Evolutionary conservation across 208 protist genomes (phyloP), one percentile per base, ranked within the genome.

Genomic region (Angomonas deanei): DNA sequence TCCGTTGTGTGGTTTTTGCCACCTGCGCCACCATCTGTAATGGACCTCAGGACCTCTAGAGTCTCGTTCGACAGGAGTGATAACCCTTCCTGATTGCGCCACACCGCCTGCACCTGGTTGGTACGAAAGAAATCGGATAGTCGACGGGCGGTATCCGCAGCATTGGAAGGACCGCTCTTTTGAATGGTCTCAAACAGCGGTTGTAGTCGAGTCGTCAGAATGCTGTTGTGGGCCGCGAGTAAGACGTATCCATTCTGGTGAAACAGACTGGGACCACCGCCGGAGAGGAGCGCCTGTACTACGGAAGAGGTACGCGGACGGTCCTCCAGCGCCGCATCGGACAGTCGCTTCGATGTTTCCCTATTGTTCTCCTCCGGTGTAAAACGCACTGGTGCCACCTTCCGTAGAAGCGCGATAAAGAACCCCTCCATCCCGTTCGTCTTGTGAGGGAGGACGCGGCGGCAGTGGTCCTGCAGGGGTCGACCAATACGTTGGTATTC

Each of bases 401-500:
- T 82, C 26, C 63, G 64, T 13, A 94, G 57, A 17, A 87, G 63
- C 2, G 80, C 84, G 32, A 91, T 32, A 42, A 92, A 94, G 63
- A 94, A 94, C 24, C 84, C 88, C 57, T 94, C 84, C 10, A 71
- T 66, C 27, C 82, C 70, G 26, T 59, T 39, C 56, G 82, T 85
- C 1, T 59, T 63, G 61, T 94, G 88, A 15, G 88, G 88, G 34
- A 94, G 59, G 19, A 94, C 78, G 5, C 88, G 81, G 3, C 79
- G 69, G 33, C 79, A 84, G 64, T 76, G 10, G 84, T 19, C 3
- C 28, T 39, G 53, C 53, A 59, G 32, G 3, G 3, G 30, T 49
- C 46, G 54, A 8, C 57, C 39, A 28, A 82, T 48, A 27, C 53
- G 19, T 1, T 27, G 8, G 11, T 26, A 15, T 5, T 28, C 11